Evolutionary conservation across 139 green algal genomes (phyloP).

Genomic region (Pedinophyceae sp.): DNA sequence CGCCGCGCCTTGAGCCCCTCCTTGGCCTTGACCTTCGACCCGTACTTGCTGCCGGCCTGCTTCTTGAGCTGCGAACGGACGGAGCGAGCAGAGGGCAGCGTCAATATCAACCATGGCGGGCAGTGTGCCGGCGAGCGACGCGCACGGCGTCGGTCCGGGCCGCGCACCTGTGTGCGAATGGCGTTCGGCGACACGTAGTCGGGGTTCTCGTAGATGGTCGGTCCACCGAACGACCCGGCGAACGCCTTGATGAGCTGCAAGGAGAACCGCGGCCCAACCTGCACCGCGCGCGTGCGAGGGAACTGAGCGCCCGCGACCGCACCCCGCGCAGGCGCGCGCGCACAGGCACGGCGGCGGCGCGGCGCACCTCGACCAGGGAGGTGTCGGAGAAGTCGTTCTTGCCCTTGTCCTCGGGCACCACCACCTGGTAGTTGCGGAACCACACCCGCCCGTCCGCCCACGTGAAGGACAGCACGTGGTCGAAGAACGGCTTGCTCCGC

Average conservation of each 20-base stretch:
- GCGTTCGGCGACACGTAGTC: constrained; percentile 81
- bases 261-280: constrained; percentile 76
- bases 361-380: constrained; percentile 50
- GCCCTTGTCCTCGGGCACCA: constrained; percentile 55
- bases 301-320: too few relatives aligned
- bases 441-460: constrained; percentile 75
- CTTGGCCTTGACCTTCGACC: constrained; percentile 46
- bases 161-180: constrained; percentile 21
- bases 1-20: too few relatives aligned
- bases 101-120: neutral
- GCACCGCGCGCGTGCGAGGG: constrained; percentile 12
- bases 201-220: constrained; percentile 82
- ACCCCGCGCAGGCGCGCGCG: too few relatives aligned
- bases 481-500: constrained; percentile 93
- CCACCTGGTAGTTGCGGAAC: constrained; percentile 96
- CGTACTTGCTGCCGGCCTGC: constrained; percentile 57
- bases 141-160: neutral
- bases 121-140: neutral
- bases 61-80: constrained; percentile 52
- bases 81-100: neutral
- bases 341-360: too few relatives aligned
- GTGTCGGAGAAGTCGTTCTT: constrained; percentile 25
- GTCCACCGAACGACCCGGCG: constrained; percentile 64
- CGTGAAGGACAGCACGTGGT: constrained; percentile 84
- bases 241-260: constrained; percentile 76